phyloP scores from a whole-genome alignment of 768 basidiomycete species.

The Lactifluus subvellereus region DNA sequence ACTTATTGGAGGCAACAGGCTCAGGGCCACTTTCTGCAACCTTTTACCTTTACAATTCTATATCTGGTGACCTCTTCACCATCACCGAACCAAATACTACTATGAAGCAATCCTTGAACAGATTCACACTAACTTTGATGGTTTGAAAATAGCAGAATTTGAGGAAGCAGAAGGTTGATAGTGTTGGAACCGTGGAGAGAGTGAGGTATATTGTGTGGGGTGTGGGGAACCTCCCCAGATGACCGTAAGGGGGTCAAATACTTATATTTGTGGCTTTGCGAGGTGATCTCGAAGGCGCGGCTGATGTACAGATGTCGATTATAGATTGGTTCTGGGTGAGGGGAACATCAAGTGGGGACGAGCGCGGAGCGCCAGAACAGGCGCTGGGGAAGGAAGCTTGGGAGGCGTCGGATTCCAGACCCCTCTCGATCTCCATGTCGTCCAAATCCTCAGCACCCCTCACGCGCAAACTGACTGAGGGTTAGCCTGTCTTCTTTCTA shows the following conservation, averaged over 20 bases:
- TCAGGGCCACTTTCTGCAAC: too few relatives aligned
- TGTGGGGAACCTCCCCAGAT: not conserved
- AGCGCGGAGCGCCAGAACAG: constrained; percentile 1
- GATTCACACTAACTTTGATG: too few relatives aligned
- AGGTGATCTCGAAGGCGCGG: constrained; percentile 2
- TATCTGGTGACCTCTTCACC: too few relatives aligned
- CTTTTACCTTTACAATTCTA: too few relatives aligned
- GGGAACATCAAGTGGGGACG: constrained; percentile 25
- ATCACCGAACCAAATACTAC: too few relatives aligned
- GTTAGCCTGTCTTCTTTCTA: constrained; percentile 28
- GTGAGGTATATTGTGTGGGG: not conserved
- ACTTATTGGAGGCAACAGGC: too few relatives aligned
- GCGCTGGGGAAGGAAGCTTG: not conserved
- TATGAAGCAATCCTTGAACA: too few relatives aligned
- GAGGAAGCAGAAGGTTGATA: too few relatives aligned
- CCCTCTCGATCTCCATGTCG: constrained; percentile 50
- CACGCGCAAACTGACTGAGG: constrained; percentile 39
- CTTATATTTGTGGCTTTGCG: not conserved
- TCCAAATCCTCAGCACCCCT: constrained; percentile 48
- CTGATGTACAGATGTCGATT: constrained; percentile 23
- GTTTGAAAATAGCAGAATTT: too few relatives aligned
- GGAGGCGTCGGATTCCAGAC: constrained; percentile 26
- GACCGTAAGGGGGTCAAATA: not conserved
- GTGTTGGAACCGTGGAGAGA: not conserved
- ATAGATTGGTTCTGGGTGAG: constrained; percentile 16